Evolutionary conservation across 2,329 filamentous ascomycete species (phyloP), one percentile per base, ranked within the genome.

Genomic region (Domatiomyces globalis): DNA sequence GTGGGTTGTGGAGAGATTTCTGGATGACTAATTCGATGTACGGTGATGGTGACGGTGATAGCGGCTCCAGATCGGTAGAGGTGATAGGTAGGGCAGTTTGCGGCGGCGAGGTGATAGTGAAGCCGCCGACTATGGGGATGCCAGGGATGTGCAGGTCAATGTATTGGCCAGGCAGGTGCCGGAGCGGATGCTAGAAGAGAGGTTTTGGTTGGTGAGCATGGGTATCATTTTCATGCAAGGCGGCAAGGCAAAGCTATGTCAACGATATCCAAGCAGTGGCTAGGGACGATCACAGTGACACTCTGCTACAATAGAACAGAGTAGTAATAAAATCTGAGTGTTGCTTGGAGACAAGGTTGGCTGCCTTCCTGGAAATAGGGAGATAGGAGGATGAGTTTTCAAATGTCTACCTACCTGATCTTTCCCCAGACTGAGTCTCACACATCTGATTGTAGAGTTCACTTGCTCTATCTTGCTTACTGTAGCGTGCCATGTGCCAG

Each of bases 81-180:
- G 63, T 62, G n/a, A 65, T 59, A 1, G 33, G 33, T 15, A 9
- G 58, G 46, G 64, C 66, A 54, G 2, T 78, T 69, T 43, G 74
- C 75, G 0, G 87, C 0, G 83, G 71, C 1, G 85, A 92, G 5
- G 87, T 90, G 57, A 94, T 84, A 43, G 87, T 94, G 71, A 94
- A 95, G 52, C 88, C 88, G 33, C 88, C 88, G 2, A 86, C 81
- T 63, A 83, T 80, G 44, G 75, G 61, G 45, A 86, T 69, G 39
- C 71, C 72, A 1, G 88, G 87, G 49, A 87, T 77, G 64, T 84
- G 83, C 5, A 87, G 81, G 65, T 95, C 88, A 51, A 95, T 75
- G 86, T 87, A 95, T 72, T 94, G 88, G 50, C 88, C 88, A 4
- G 88, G 80, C 5, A 81, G 73, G 67, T 92, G 94, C 75, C 85